Evolutionary conservation across 495 filamentous ascomycete genomes (phyloP), one percentile per base, ranked within the genome.

Genomic region (Lineolata rhizophorae): DNA sequence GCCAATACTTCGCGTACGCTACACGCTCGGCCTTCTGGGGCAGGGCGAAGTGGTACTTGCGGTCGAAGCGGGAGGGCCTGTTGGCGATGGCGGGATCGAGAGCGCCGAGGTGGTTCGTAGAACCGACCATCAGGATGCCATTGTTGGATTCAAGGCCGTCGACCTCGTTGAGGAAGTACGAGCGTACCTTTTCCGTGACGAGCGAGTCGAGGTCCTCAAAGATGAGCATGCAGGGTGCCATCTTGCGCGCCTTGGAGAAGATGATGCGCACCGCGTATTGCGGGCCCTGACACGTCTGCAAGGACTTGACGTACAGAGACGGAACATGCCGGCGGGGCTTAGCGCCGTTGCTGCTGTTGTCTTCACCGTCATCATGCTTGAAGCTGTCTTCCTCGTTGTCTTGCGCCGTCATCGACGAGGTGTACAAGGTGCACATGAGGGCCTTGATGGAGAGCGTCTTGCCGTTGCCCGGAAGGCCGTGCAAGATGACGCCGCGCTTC

Each of bases 381-480:
- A n/a, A n/a, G n/a, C n/a, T n/a, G n/a, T n/a, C n/a, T n/a, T n/a
- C n/a, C n/a, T n/a, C n/a, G n/a, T n/a, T n/a, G n/a, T n/a, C n/a
- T n/a, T n/a, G n/a, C n/a, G n/a, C n/a, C n/a, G n/a, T n/a, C n/a
- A n/a, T n/a, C n/a, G n/a, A n/a, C n/a, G n/a, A n/a, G n/a, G n/a
- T n/a, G 3, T 58, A 55, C n/a, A 72, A 47, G 20, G 54, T 58
- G 39, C 63, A 56, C 65, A 73, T 74, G 24, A 65, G 55, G 12
- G 71, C 71, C 52, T 73, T 73, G 53, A 73, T 69, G 18, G 57
- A 61, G 40, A 73, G 65, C n/a, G 71, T 74, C 51, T 76, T 76
- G 2, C 71, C 71, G 38, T 73, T 74, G 9, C 63, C 58, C 1
- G 62, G 54, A 0, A 53, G 47, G 18, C 61, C 61, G 38, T 64